Conservation (phyloP, 78 protist genomes). For the Isochrysis galbana region DNA sequence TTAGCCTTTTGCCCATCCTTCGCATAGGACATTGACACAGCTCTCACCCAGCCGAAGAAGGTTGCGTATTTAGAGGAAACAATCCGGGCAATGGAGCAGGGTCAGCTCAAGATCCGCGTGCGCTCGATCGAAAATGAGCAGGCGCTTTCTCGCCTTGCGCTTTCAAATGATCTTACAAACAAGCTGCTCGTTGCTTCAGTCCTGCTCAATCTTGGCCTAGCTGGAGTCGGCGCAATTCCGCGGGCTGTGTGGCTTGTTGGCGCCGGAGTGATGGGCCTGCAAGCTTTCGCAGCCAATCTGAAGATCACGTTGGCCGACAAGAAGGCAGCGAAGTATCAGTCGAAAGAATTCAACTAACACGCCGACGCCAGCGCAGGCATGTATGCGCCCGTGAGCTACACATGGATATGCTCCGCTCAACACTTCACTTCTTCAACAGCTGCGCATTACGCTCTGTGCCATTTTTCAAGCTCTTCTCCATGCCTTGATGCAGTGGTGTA, state of each 20-base stretch:
- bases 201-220: background rate
- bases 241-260: background rate
- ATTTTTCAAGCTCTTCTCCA: too few relatives aligned
- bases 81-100: constrained; percentile 12
- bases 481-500: too few relatives aligned
- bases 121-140: constrained; percentile 28
- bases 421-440: too few relatives aligned
- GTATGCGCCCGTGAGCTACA: too few relatives aligned
- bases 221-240: too few relatives aligned
- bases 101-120: constrained; percentile 24
- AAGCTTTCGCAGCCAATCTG: background rate
- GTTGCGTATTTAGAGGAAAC: constrained; percentile 8
- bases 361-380: too few relatives aligned
- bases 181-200: background rate
- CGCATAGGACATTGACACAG: constrained; percentile 5
- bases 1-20: too few relatives aligned
- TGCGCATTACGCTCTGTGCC: too few relatives aligned
- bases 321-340: constrained; percentile 12
- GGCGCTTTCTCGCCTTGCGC: background rate
- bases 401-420: too few relatives aligned
- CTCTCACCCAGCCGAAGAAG: background rate
- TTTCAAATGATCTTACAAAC: background rate
- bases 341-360: background rate
- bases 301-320: background rate
- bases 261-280: background rate